Evolutionary conservation across 306 rosid species (phyloP).

Genomic region (Morella rubra): DNA sequence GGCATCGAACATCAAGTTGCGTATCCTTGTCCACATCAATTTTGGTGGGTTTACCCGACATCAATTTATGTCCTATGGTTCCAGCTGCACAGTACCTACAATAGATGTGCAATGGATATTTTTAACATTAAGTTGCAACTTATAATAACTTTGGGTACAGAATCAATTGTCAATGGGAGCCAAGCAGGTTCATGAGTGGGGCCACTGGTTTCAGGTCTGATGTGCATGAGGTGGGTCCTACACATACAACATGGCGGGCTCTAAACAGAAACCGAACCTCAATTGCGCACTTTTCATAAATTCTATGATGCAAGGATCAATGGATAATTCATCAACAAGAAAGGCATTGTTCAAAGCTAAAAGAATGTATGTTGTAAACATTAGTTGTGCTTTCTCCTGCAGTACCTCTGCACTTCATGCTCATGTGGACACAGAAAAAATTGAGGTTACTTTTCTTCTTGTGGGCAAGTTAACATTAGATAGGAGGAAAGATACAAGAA

Average conservation of each 20-base stretch:
- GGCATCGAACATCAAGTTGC: constrained; percentile 74
- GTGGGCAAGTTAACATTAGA: no score
- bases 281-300: neutral
- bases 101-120: constrained; percentile 5
- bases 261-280: neutral
- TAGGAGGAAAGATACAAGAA: no score
- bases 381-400: neutral
- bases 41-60: constrained; percentile 71
- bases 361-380: neutral
- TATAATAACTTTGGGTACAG: neutral
- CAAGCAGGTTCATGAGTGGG: neutral
- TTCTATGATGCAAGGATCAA: neutral
- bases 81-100: constrained; percentile 82
- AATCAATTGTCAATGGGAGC: neutral
- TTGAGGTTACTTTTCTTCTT: no score
- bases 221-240: neutral
- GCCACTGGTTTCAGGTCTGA: neutral
- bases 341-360: neutral
- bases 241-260: neutral
- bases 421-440: no score
- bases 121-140: neutral
- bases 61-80: constrained; percentile 82
- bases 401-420: no score
- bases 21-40: constrained; percentile 71
- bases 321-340: neutral